Percentiles rank a stretch among this genome's conserved stretches.
These are phyloP conservation scores for Acacia acuminata DNA, from an alignment of 306 rosid genomes.

Conservation along the genomic window DNA sequence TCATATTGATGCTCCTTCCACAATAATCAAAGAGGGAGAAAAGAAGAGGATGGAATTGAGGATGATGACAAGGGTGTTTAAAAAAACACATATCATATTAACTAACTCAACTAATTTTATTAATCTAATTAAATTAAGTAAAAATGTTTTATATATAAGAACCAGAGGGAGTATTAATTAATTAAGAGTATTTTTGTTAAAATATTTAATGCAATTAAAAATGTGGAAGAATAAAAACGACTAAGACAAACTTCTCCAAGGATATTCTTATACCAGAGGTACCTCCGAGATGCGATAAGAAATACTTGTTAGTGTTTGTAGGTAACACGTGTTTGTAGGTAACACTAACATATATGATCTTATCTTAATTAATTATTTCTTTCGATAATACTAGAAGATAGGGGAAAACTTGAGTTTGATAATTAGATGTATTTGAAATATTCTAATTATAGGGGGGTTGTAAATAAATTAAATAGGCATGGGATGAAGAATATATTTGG, in stretches of 20 bases:
- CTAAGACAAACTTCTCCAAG: background rate
- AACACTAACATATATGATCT: background rate
- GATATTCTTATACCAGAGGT: background rate
- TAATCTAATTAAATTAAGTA: no score
- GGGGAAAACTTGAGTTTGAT: background rate
- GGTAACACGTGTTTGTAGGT: no score
- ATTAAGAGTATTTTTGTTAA: background rate
- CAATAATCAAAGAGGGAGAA: no score
- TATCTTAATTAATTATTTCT: background rate
- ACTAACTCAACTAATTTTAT: no score
- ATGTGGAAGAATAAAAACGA: background rate
- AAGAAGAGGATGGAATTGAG: no score
- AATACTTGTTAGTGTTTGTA: background rate
- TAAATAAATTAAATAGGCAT: slow-evolving; percentile 13
- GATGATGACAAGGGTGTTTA: no score
- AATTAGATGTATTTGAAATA: background rate
- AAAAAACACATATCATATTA: no score
- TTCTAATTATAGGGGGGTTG: background rate
- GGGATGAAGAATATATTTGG: background rate
- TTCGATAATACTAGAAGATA: background rate
- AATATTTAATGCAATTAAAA: no score
- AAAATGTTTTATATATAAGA: no score
- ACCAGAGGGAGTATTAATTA: no score
- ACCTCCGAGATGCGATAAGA: background rate
- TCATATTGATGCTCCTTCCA: no score